Percentiles rank a stretch among this genome's conserved stretches.
Conservation (phyloP, 257 asterid species). For the Mitragyna speciosa region DNA sequence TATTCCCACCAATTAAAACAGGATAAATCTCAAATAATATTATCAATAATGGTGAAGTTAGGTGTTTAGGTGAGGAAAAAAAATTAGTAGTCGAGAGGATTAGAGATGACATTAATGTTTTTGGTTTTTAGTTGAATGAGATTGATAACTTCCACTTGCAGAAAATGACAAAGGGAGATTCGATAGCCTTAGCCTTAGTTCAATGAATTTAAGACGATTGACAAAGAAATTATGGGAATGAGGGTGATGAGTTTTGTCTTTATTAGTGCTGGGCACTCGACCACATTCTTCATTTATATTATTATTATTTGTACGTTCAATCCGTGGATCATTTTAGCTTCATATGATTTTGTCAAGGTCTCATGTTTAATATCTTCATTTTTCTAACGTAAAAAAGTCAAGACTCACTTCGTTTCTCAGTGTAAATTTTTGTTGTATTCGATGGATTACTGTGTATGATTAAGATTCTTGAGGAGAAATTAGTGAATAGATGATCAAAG, state of each 20-base stretch:
- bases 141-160: constrained; percentile 23
- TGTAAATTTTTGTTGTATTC: neutral
- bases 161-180: constrained; percentile 18
- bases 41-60: constrained; percentile 5
- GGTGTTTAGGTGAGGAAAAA: neutral
- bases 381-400: neutral
- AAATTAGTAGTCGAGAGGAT: neutral
- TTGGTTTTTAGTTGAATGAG: constrained; percentile 10
- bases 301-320: neutral
- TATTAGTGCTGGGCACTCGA: neutral
- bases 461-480: neutral
- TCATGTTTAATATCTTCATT: neutral
- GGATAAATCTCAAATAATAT: neutral
- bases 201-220: constrained; percentile 19
- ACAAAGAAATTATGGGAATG: neutral
- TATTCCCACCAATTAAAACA: neutral
- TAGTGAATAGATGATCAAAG: neutral
- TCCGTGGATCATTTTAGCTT: too few species aligned
- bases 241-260: neutral
- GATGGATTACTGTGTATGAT: neutral
- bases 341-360: neutral
- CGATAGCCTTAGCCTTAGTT: constrained; percentile 2
- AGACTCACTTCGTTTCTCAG: neutral
- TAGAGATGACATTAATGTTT: neutral
- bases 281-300: neutral